Base-by-base conservation (phyloP, 192 early-diverging fungal genomes). In the Backusella circina region DNA sequence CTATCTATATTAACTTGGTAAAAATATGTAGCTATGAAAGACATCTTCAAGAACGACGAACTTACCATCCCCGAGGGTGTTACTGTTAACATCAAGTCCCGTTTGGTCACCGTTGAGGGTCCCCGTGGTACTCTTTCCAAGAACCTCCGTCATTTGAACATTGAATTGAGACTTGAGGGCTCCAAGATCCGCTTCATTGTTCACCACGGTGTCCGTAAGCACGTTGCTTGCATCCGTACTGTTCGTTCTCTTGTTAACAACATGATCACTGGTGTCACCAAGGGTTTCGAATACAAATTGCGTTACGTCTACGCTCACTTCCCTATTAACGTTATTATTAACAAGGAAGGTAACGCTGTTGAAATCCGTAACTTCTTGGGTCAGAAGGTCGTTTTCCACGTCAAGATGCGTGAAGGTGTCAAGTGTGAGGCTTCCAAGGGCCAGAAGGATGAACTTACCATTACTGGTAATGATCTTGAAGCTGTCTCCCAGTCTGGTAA, bases 311-410 rank as follows among this genome's bases (percentile, higher is more conserved):
- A 97, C 78, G 98, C 98, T 69, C 98, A 99, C 92, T 99, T 99
- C 88, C 98, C 98, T 86, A 99, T 99, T 88, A 96, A 95, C 89
- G 94, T 92, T 78, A 95, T 93, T 83, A 92, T 98, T 72, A 81
- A 86, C 71, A 88, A 94, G 74, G 86, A 88, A 74, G 90, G 89
- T 68, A 88, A 89, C 79, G 84, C 85, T 12, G 91, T 98, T 65
- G 96, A 99, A 88, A 95, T 99, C 88, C 94, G 97, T 80, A 99
- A 99, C 94, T 99, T 97, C 87, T 88, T 99, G 74, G 97, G 97
- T 78, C 94, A 99, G 88, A 97, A 95, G 91, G 84, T 93, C 39
- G 89, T 95, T 80, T 93, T 94, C 86, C 87, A 89, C 79, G 91
- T 99, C 71, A 81, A 79, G 72, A 93, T 98, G 91, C 88, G 94